Conservation (phyloP, 2,329 filamentous ascomycete genomes). For the Colletotrichum sp. region DNA sequence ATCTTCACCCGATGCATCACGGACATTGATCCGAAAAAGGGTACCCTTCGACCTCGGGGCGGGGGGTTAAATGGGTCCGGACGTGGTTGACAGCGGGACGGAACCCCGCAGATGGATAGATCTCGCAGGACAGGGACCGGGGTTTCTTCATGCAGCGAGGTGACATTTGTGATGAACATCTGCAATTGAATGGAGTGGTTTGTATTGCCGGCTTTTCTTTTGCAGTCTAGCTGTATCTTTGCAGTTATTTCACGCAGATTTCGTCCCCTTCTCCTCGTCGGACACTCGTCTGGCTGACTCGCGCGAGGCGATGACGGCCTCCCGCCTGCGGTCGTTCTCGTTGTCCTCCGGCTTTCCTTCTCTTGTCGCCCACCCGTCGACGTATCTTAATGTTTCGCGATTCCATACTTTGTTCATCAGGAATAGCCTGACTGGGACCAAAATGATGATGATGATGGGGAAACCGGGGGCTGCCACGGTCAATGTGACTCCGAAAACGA, state of each 20-base stretch:
- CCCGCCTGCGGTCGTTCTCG: constrained; percentile 8
- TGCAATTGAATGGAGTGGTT: neutral
- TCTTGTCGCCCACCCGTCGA: constrained; percentile 54
- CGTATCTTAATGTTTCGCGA: constrained; percentile 55
- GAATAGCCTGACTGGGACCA: constrained; percentile 66
- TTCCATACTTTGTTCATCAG: constrained; percentile 67
- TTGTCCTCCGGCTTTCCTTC: constrained; percentile 59
- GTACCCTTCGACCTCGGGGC: neutral
- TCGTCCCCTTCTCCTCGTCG: constrained; percentile 33
- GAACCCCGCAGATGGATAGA: neutral
- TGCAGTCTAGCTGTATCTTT: neutral
- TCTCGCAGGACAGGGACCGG: neutral
- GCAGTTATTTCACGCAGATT: neutral
- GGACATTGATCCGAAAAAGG: neutral
- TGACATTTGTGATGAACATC: neutral
- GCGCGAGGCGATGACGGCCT: neutral
- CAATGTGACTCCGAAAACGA: constrained; percentile 67
- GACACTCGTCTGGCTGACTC: neutral
- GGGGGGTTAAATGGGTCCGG: neutral
- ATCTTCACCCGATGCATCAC: neutral
- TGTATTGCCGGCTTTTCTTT: neutral
- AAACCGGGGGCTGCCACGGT: constrained; percentile 68
- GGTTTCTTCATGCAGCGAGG: neutral
- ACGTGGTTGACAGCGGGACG: neutral
- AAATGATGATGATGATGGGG: constrained; percentile 65